Base-by-base conservation (phyloP, 2,329 filamentous ascomycete genomes). In the Colletotrichum eremochloae region DNA sequence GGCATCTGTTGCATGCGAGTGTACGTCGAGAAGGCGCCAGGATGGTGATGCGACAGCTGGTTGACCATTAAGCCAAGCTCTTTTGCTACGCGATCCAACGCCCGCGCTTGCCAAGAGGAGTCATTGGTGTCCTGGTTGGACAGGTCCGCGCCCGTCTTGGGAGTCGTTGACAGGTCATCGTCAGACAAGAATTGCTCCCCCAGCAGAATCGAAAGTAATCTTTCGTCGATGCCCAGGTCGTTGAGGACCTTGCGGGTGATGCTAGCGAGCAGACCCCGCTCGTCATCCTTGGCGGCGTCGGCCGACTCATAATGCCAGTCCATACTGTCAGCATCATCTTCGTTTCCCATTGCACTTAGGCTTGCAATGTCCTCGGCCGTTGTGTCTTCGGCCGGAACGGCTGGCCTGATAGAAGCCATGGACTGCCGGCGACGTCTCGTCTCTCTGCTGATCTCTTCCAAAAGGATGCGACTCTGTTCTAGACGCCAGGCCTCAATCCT, bases 401-500 rank as follows among this genome's bases (percentile, higher is more conserved):
- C 79, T 52, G 77, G 79, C 72, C 60, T 76, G 76, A 38, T 81
- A 80, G 88, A 90, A 56, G 85, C 85, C 76, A 90, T 85, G 9
- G 90, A 92, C 80, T 90, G 88, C 42, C 91, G 87, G 70, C 93
- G 89, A 70, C 93, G 87, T 74, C 86, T 85, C 67, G 95, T 97
- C 82, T 97, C 94, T 74, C 90, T 92, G 81, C 97, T 93, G 60
- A 98, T 95, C 81, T 98, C 94, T 68, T 97, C 93, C 44, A 98
- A 81, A 38, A 99, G 85, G 14, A 94, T 90, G 71, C 90, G 90
- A 80, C 95, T 97, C 80, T 99, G 95, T 78, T 98, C 96, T 78
- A 97, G 83, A 68, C 95, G 90, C 96, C 96, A 99, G 63, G 90
- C 89, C 82, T 98, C 96, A 79, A 99, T 97, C 72, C 96, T 89